Percentiles rank a stretch among this genome's conserved stretches.
Evolutionary conservation across 371 early-diverging fungal species (phyloP).

Genomic region (Mucor velutinosus): DNA sequence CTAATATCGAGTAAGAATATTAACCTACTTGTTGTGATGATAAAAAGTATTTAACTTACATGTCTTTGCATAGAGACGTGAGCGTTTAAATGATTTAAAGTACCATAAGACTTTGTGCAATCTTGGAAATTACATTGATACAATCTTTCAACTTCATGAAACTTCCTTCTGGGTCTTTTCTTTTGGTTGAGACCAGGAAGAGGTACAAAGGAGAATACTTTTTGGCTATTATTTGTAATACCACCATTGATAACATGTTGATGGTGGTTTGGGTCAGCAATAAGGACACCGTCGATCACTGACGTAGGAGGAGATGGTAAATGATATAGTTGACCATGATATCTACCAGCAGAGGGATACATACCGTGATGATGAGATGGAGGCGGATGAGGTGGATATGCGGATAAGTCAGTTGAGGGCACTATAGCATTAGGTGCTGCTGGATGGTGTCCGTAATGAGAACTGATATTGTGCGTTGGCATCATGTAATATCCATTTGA

Average conservation of each 20-base stretch:
- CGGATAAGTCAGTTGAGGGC: slow-evolving; percentile 5
- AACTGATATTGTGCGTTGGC: not conserved
- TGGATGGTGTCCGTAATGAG: not conserved
- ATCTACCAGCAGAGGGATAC: slow-evolving; percentile 1
- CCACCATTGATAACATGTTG: slow-evolving; percentile 7
- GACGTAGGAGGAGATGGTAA: slow-evolving; percentile 37
- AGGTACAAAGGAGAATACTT: slow-evolving; percentile 67
- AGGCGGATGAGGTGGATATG: not conserved
- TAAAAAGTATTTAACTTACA: slow-evolving; percentile 34
- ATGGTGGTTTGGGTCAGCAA: not conserved
- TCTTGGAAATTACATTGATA: slow-evolving; percentile 66
- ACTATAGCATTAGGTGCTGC: not conserved
- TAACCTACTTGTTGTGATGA: not conserved
- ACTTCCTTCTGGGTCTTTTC: slow-evolving; percentile 71
- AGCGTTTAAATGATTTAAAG: slow-evolving; percentile 73
- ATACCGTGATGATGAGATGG: not conserved
- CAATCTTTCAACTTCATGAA: slow-evolving; percentile 72
- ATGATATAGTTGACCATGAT: slow-evolving; percentile 9
- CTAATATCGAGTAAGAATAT: slow-evolving; percentile 10
- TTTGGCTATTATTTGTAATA: slow-evolving; percentile 27
- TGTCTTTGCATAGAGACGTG: slow-evolving; percentile 77
- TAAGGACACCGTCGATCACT: slow-evolving; percentile 21
- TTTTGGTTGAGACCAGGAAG: slow-evolving; percentile 64
- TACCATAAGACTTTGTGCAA: slow-evolving; percentile 73
- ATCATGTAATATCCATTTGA: not conserved